A percentile compares a stretch with the other conserved stretches of the same genome.
These are phyloP conservation scores for Microsporum audouinii DNA, from an alignment of 2,329 filamentous ascomycete species.

Conservation along the genomic window DNA sequence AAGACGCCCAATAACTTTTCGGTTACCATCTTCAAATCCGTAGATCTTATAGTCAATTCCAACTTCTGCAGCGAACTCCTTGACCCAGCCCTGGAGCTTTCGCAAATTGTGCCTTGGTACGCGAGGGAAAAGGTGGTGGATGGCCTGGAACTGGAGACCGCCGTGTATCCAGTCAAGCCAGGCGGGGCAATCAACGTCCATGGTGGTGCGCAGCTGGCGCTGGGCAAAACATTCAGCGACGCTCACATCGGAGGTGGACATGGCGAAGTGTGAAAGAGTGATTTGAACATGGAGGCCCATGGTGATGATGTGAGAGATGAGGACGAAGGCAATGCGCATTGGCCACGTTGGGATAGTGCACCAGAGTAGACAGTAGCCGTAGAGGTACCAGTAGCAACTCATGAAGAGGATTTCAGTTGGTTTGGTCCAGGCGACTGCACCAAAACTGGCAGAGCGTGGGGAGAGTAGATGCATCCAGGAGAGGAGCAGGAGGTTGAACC, in stretches of 20 bases:
- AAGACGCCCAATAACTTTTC: slow-evolving; percentile 59
- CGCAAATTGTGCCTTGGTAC: slow-evolving; percentile 77
- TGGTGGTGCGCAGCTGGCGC: slow-evolving; percentile 81
- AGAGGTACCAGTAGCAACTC: slow-evolving; percentile 74
- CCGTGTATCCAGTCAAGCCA: slow-evolving; percentile 88
- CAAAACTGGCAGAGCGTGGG: slow-evolving; percentile 59
- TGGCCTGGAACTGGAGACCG: slow-evolving; percentile 77
- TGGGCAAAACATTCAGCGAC: slow-evolving; percentile 77
- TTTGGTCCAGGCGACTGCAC: slow-evolving; percentile 70
- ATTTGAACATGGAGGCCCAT: slow-evolving; percentile 80
- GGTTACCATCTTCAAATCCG: slow-evolving; percentile 70
- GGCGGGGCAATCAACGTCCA: slow-evolving; percentile 77
- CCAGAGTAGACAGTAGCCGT: slow-evolving; percentile 71
- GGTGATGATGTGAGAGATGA: slow-evolving; percentile 69
- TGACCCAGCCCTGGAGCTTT: slow-evolving; percentile 59
- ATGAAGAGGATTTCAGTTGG: slow-evolving; percentile 66
- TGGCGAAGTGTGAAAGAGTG: slow-evolving; percentile 81
- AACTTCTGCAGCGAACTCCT: slow-evolving; percentile 70
- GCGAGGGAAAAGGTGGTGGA: slow-evolving; percentile 73
- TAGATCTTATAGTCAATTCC: slow-evolving; percentile 79
- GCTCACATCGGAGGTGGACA: slow-evolving; percentile 79
- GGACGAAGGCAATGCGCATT: slow-evolving; percentile 59
- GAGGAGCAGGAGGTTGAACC: slow-evolving; percentile 76
- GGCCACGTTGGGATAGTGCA: slow-evolving; percentile 55
- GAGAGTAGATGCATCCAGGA: slow-evolving; percentile 67